Evolutionary conservation across 2,329 filamentous ascomycete species (phyloP), one percentile per base, ranked within the genome.

Genomic region (Aspergillus eucalypticola): DNA sequence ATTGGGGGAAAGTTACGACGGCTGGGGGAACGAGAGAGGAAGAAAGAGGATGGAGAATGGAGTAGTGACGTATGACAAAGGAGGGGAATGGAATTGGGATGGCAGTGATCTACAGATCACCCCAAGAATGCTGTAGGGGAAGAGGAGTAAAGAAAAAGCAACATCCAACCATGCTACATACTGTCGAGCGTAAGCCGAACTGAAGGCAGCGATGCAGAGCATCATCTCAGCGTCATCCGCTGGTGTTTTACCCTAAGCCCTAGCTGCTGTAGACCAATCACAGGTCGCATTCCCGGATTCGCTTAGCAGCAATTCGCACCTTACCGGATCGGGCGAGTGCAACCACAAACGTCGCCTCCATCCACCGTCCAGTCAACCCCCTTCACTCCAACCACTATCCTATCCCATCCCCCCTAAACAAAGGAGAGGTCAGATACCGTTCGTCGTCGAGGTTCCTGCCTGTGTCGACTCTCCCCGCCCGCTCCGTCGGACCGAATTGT

Each of bases 401-500:
- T 54, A 61, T 64, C 62, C 56, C 52, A 58, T 60, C 60, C 52
- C 53, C 52, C 44, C 19, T 19, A 29, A 59, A 25, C 39, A 57
- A 59, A 61, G 66, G 65, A 67, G 67, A 73, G 70, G 69, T 69
- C 65, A 69, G 62, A 67, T 69, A 71, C 67, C 69, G 69, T 65
- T 54, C 55, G 58, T 56, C 64, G 65, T 63, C 62, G 60, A 70
- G 73, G 73, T 69, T 75, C 77, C 71, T 72, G 71, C 74, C 74
- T 71, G 70, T 64, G 62, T 64, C 64, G 69, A 66, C 63, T 66
- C 54, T 60, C 60, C 65, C 48, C 52, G 56, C 58, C 64, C 64
- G 54, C 64, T 62, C 64, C 68, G 58, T 65, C 71, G 60, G 58
- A 65, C 68, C 76, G 75, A 78, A 76, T 78, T 80, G 78, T 71